Conservation (phyloP, 768 basidiomycete species). For the Lactarius indigo region DNA sequence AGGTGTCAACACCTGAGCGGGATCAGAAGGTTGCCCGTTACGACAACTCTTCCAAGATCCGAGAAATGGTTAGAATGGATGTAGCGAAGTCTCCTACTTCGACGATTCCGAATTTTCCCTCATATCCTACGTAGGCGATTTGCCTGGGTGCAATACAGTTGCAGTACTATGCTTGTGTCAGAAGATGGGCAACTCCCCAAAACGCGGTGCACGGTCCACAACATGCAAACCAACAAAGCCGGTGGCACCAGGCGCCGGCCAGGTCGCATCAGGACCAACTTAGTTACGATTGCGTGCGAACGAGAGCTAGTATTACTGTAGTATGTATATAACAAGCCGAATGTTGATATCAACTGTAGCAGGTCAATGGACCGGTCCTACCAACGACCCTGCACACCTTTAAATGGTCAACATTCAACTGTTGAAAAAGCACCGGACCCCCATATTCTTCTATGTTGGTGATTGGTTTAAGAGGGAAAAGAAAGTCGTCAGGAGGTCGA, state of each 20-base stretch:
- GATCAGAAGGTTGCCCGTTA: not conserved
- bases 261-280: too few relatives aligned
- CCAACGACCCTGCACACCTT: too few relatives aligned
- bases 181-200: not conserved
- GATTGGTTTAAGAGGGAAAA: too few relatives aligned
- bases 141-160: not conserved
- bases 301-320: not conserved
- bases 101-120: conserved; percentile 6
- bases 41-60: not conserved
- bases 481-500: too few relatives aligned
- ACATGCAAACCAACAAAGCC: too few relatives aligned
- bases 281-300: not conserved
- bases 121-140: conserved; percentile 1
- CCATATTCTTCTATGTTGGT: not conserved
- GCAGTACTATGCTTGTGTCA: not conserved
- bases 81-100: conserved; percentile 1
- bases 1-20: not conserved
- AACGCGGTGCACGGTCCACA: not conserved
- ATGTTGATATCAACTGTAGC: too few relatives aligned
- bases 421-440: not conserved
- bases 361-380: too few relatives aligned
- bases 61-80: not conserved
- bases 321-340: not conserved
- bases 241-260: too few relatives aligned
- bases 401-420: not conserved